Evolutionary conservation across 1,284 basidiomycete species (phyloP).

Genomic region (Ceratobasidium sp.): DNA sequence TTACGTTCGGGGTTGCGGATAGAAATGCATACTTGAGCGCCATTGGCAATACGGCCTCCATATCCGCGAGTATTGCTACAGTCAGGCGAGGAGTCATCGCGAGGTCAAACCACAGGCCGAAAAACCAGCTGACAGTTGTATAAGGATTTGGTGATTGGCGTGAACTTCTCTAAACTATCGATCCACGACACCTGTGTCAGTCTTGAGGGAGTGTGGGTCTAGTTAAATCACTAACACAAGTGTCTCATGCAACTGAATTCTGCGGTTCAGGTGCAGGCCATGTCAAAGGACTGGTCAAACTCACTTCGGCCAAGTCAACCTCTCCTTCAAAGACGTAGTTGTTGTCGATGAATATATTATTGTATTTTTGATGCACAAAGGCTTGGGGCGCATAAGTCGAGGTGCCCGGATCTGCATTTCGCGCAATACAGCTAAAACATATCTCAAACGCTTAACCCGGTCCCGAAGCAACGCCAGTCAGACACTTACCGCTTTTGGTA

Average conservation of each 20-base stretch:
- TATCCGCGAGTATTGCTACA: slow-evolving; percentile 31
- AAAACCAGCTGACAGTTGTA: slow-evolving; percentile 26
- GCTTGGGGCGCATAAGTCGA: not conserved
- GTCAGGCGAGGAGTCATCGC: not conserved
- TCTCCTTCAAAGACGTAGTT: slow-evolving; percentile 5
- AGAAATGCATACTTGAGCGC: slow-evolving; percentile 11
- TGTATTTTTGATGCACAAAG: slow-evolving; percentile 26
- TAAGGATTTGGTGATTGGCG: slow-evolving; percentile 30
- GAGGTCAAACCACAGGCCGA: not conserved
- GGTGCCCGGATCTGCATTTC: not conserved
- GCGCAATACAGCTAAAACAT: slow-evolving; percentile 16
- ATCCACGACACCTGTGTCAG: not conserved
- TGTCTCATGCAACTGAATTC: slow-evolving; percentile 21
- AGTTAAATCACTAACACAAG: not conserved
- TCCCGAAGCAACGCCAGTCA: not conserved
- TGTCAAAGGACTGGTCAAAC: too few relatives aligned
- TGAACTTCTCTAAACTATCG: slow-evolving; percentile 30
- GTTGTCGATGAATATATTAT: not conserved
- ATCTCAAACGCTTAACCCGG: not conserved
- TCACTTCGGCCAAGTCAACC: slow-evolving; percentile 15
- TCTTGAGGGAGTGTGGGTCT: not conserved
- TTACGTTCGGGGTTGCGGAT: too few relatives aligned
- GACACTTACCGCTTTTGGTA: slow-evolving; percentile 26
- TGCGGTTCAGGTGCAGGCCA: not conserved
- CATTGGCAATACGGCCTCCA: slow-evolving; percentile 39